phyloP scores from a whole-genome alignment of 768 basidiomycete species.

The Rhodosporidiobolus odoratus region DNA sequence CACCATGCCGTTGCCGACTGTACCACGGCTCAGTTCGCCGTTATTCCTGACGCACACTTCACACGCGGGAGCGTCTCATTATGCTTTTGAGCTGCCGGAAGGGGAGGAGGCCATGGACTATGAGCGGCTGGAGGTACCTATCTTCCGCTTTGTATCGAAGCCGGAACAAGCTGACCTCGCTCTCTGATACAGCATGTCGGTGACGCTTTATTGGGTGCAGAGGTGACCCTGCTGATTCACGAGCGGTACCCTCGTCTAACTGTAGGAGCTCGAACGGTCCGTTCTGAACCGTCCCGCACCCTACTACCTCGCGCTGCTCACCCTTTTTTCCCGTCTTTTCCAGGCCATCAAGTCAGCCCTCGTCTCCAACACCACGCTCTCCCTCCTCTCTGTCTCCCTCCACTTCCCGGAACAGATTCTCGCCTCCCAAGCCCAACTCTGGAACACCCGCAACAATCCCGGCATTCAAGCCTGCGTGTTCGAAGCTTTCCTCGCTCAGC shows the following conservation, averaged over 20 bases:
- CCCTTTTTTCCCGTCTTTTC: background rate
- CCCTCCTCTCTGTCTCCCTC: conserved; percentile 6
- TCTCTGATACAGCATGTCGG: conserved; percentile 1
- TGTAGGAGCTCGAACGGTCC: background rate
- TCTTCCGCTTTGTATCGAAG: background rate
- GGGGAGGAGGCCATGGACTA: background rate
- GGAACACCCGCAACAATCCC: background rate
- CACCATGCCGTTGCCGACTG: background rate
- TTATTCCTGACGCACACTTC: background rate
- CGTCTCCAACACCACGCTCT: conserved; percentile 14
- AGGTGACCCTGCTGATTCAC: conserved; percentile 3
- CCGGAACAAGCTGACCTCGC: background rate
- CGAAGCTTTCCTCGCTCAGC: conserved; percentile 9
- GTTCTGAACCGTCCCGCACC: background rate
- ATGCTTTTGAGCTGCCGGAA: conserved; percentile 7
- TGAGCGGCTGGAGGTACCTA: conserved; percentile 26
- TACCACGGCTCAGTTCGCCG: background rate
- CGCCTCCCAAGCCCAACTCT: background rate
- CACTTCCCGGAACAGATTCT: conserved; percentile 2
- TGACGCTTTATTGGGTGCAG: conserved; percentile 13
- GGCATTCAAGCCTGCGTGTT: conserved; percentile 19
- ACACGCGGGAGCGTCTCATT: background rate
- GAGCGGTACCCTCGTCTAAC: conserved; percentile 6
- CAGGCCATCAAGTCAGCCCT: conserved; percentile 20
- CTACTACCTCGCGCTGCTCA: rapidly evolving